A percentile compares a stretch with the other conserved stretches of the same genome.
These are phyloP conservation scores for Phyllachora maydis DNA, from an alignment of 2,329 filamentous ascomycete species.

Conservation along the genomic window DNA sequence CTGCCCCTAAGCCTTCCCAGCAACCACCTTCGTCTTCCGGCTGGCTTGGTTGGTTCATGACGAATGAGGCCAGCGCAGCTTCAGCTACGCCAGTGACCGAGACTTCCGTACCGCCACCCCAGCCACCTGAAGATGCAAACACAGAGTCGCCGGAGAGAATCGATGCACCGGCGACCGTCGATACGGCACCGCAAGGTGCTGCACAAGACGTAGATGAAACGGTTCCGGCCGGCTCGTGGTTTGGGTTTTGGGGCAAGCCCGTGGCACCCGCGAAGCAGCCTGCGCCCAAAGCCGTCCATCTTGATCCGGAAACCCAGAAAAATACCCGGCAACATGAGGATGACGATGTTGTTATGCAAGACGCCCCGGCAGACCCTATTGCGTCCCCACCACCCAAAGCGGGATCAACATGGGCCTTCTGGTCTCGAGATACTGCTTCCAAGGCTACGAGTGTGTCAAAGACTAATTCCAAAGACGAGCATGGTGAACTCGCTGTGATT, in stretches of 20 bases:
- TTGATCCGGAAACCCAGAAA: slow-evolving; percentile 4
- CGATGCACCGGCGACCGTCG: background rate
- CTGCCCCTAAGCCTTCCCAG: no score
- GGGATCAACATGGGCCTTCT: slow-evolving; percentile 63
- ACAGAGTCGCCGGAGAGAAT: slow-evolving; percentile 4
- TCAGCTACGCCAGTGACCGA: no score
- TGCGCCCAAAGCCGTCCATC: slow-evolving; percentile 2
- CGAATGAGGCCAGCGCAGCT: slow-evolving; percentile 10
- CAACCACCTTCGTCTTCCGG: slow-evolving; percentile 17
- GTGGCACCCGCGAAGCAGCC: slow-evolving; percentile 2
- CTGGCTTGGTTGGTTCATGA: slow-evolving; percentile 33
- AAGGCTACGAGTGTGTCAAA: slow-evolving; percentile 13
- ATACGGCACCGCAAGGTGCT: slow-evolving; percentile 1
- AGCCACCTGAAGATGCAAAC: slow-evolving; percentile 3
- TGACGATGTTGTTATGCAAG: slow-evolving; percentile 21
- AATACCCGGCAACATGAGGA: slow-evolving; percentile 12
- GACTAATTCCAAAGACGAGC: slow-evolving; percentile 12
- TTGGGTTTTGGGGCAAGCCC: slow-evolving; percentile 12
- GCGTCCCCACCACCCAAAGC: slow-evolving; percentile 23
- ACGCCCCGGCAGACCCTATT: slow-evolving; percentile 16
- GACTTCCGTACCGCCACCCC: slow-evolving; percentile 1
- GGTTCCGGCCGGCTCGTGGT: slow-evolving; percentile 11
- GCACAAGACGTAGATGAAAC: slow-evolving; percentile 2
- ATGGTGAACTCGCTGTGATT: slow-evolving; percentile 34
- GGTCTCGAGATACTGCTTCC: slow-evolving; percentile 37